A percentile compares a stretch with the other conserved stretches of the same genome.
phyloP scores from a whole-genome alignment of 2,329 filamentous ascomycete species.

The Curvularia verruculosa region DNA sequence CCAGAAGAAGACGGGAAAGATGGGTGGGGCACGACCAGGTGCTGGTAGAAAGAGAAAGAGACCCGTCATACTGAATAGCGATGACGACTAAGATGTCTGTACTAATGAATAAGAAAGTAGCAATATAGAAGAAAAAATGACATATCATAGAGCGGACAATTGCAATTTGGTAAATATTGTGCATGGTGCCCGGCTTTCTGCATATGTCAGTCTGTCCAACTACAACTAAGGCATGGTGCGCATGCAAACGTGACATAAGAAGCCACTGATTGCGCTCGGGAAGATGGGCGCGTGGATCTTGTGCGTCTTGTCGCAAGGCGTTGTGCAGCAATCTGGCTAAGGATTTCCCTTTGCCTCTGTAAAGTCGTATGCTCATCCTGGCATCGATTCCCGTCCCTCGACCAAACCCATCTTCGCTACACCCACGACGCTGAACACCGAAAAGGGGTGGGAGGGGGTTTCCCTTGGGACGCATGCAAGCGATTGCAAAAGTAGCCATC shows the following conservation, averaged over 20 bases:
- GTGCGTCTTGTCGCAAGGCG: background rate
- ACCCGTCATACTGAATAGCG: constrained; percentile 18
- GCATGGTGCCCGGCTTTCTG: background rate
- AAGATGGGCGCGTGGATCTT: background rate
- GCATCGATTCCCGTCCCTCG: background rate
- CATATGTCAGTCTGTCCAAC: background rate
- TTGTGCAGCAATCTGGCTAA: too few species aligned
- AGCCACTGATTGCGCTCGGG: background rate
- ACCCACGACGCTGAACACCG: background rate
- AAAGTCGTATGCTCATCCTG: background rate
- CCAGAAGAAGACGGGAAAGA: constrained; percentile 8
- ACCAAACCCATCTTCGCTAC: background rate
- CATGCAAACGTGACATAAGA: background rate
- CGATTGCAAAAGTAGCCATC: background rate
- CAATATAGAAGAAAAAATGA: background rate
- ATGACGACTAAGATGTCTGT: constrained; percentile 18
- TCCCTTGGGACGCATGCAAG: background rate
- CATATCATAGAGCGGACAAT: background rate
- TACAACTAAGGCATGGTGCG: background rate
- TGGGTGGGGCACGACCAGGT: constrained; percentile 12
- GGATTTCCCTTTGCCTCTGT: too few species aligned
- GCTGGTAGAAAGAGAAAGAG: constrained; percentile 24
- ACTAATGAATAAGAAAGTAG: background rate
- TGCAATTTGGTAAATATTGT: background rate
- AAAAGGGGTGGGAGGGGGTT: too few species aligned